Evolutionary conservation across 208 protist genomes (phyloP).

Genomic region (Novymonas esmeraldas): DNA sequence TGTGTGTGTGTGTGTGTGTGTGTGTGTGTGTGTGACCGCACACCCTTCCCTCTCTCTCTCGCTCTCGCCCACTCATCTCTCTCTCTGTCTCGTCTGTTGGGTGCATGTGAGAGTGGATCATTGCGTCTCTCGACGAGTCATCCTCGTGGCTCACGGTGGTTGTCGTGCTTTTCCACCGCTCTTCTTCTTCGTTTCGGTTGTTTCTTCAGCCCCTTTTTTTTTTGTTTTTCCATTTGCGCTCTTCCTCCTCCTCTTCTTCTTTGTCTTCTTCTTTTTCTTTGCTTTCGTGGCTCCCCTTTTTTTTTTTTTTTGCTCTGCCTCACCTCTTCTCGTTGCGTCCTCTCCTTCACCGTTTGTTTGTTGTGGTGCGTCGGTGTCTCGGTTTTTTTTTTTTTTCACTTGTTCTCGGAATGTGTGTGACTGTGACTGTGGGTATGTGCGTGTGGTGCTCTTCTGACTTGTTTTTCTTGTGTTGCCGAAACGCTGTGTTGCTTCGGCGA

Average conservation of each 20-base stretch:
- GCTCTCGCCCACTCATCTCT: no score
- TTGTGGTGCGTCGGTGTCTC: no score
- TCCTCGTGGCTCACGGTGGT: not conserved
- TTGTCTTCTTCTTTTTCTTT: conserved; percentile 1
- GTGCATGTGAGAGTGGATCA: no score
- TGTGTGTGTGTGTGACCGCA: no score
- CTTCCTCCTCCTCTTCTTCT: conserved; percentile 2
- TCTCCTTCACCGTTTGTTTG: no score
- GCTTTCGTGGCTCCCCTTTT: not conserved
- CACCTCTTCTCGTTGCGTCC: no score
- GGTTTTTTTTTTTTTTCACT: conserved; percentile 4
- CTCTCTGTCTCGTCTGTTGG: no score
- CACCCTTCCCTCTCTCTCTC: no score
- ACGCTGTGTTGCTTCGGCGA: not conserved
- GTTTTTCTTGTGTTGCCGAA: conserved; percentile 1
- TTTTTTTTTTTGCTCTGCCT: no score
- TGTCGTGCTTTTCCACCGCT: not conserved
- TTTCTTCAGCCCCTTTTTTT: not conserved
- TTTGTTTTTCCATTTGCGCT: not conserved
- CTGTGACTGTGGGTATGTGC: not conserved
- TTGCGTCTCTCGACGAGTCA: not conserved
- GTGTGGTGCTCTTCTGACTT: not conserved
- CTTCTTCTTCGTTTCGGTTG: not conserved
- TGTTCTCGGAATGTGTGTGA: not conserved
- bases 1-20: not conserved